Conservation (phyloP, 2,329 filamentous ascomycete genomes). For the Calonectria leucothoes region DNA sequence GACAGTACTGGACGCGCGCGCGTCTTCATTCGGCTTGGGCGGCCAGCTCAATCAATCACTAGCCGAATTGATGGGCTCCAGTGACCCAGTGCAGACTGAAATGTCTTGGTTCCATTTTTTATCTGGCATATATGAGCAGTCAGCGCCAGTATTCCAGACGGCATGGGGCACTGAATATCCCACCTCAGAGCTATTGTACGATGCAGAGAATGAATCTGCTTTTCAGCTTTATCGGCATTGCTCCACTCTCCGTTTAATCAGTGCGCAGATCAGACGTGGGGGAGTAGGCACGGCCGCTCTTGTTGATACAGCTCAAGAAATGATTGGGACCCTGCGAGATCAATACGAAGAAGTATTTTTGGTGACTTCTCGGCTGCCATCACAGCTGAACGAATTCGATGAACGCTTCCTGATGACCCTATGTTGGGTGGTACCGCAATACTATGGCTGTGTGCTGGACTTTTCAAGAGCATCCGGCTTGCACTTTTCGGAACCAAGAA, state of each 20-base stretch:
- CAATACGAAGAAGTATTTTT: background rate
- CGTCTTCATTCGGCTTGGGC: background rate
- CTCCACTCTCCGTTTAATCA: background rate
- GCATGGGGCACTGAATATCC: background rate
- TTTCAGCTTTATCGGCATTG: conserved; percentile 5
- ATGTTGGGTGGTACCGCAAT: conserved; percentile 3
- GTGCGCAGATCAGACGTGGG: background rate
- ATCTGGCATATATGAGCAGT: conserved; percentile 2
- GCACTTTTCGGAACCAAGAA: background rate
- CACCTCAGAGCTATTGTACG: background rate
- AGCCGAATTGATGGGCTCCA: background rate
- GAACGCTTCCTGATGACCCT: background rate
- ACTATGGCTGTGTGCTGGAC: background rate
- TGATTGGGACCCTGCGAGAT: background rate
- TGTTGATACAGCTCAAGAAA: background rate
- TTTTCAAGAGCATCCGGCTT: background rate
- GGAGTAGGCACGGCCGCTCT: background rate
- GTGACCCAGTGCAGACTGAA: background rate
- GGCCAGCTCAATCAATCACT: background rate
- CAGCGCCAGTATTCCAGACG: background rate
- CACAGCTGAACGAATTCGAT: background rate
- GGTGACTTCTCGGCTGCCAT: background rate
- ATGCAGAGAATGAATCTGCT: background rate
- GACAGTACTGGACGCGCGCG: background rate
- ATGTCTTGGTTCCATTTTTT: background rate